Base-by-base conservation (phyloP, 148 eudicot species). In the Persicaria tinctoria region DNA sequence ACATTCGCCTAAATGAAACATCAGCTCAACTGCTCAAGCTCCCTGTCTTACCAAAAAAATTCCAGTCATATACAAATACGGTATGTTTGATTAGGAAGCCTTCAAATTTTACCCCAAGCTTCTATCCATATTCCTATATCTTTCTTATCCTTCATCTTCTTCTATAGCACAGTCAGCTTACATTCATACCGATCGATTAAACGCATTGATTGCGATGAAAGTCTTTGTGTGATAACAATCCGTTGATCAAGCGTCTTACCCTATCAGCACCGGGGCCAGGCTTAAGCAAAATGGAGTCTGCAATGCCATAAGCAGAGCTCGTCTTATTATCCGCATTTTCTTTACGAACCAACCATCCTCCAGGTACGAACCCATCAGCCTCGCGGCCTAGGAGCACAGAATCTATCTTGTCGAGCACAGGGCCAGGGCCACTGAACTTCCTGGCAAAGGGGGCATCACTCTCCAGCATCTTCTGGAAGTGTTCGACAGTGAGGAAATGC, bases 401-500 rank as follows among this genome's bases (percentile, higher is more conserved):
- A 66, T 90, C 95, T 4, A 90, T 90, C 82, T 84, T 85, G 75
- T 85, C 84, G 14, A 90, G 82, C 50, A 85, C 79, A 0, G 78
- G 66, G 72, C 81, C 85, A 7, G 80, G 68, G 46, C 87, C 81
- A 47, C 90, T 85, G 17, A 89, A 89, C 74, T 89, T 89, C 76
- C 91, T 80, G 6, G 93, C 93, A 78, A 89, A 89, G 8, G 93
- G 91, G 3, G 88, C 87, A 12, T 86, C 85, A 80, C 91, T 87
- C 7, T 83, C 81, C 18, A 87, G 82, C 91, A 89, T 89, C 70
- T 49, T 79, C 69, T 84, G 85, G 72, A 73, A 89, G 70, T 89
- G 89, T 5, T 80, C 80, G 5, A 4, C 27, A 9, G 84, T 83
- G 69, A 87, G 87, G 76, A 86, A 87, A 82, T 89, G 93, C 0